Base-by-base conservation (phyloP, 2,329 filamentous ascomycete genomes). In the Alternaria sp. region DNA sequence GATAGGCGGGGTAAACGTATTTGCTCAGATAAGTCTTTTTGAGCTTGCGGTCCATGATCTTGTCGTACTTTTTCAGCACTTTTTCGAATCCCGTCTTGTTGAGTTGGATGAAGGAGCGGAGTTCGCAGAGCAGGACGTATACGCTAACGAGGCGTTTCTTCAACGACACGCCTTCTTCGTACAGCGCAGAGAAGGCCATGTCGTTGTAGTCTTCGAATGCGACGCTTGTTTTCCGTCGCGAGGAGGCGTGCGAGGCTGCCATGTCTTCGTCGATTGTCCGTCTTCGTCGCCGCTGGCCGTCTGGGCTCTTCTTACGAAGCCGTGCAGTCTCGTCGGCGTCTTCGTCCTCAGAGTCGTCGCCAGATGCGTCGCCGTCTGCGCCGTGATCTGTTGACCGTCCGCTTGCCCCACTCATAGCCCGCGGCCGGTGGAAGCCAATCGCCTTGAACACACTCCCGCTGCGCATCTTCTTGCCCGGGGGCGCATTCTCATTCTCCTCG, bases 31-130 rank as follows among this genome's bases (percentile, higher is more conserved):
- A 99, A 46, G 85, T 82, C 14, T 87, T 83, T 67, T 94, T 93
- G 56, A 98, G 83, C 69, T 89, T 89, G 66, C 90, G 89, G 78
- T 97, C 91, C 59, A 97, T 81, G 58, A 91, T 98, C 83, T 99
- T 99, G 84, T 99, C 95, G 74, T 95, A 99, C 79, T 99, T 99
- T 81, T 99, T 99, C 68, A 98, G 82, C 0, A 96, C 94, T 80
- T 99, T 99, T 73, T 90, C 88, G 81, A 99, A 99, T 12, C 95
- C 95, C 0, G 95, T 99, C 80, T 91, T 91, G 84, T 99, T 99
- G 64, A 99, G 87, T 81, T 98, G 94, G 56, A 94, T 89, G 74
- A 94, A 99, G 2, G 94, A 98, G 76, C 97, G 96, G 72, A 99
- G 87, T 78, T 97, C 95, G 81, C 94, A 97, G 18, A 98, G 83